These are phyloP conservation scores for Coemansia sp. DNA, from an alignment of 192 early-diverging fungal genomes.

Conservation along the genomic window DNA sequence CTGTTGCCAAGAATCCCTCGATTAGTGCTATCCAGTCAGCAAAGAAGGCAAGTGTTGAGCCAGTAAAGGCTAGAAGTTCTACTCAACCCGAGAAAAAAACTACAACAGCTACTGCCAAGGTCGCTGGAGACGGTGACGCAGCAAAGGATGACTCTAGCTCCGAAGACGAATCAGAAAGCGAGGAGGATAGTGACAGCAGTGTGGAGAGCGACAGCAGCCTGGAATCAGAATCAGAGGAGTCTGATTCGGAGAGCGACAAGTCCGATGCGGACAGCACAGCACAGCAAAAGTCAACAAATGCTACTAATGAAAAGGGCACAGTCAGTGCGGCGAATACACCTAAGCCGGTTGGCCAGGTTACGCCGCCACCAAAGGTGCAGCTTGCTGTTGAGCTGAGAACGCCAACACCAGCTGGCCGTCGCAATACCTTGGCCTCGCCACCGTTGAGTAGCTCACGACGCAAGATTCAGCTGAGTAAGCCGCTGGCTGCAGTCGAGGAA, in stretches of 20 bases:
- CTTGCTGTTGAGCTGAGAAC: not conserved
- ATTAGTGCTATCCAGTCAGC: not conserved
- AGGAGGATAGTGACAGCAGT: constrained; percentile 7
- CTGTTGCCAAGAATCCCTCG: not conserved
- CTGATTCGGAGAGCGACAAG: not conserved
- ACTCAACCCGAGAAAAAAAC: not conserved
- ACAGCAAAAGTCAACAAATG: not conserved
- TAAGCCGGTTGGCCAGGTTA: not conserved
- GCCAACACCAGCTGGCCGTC: not conserved
- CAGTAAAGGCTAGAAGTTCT: not conserved
- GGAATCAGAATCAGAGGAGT: constrained; percentile 4
- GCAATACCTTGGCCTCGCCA: not conserved
- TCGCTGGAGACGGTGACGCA: not conserved
- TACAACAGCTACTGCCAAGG: not conserved
- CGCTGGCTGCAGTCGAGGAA: not conserved
- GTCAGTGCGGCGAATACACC: not conserved
- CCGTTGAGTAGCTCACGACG: constrained; percentile 11
- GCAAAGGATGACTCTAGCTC: not conserved
- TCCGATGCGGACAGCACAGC: not conserved
- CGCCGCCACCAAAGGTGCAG: not conserved
- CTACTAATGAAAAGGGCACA: no score
- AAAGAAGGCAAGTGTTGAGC: not conserved
- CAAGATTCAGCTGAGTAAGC: constrained; percentile 30
- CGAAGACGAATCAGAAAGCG: not conserved
- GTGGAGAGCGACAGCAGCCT: constrained; percentile 24